These are phyloP conservation scores for Penstemon newberryi DNA, from an alignment of 257 asterid species.

Conservation along the genomic window DNA sequence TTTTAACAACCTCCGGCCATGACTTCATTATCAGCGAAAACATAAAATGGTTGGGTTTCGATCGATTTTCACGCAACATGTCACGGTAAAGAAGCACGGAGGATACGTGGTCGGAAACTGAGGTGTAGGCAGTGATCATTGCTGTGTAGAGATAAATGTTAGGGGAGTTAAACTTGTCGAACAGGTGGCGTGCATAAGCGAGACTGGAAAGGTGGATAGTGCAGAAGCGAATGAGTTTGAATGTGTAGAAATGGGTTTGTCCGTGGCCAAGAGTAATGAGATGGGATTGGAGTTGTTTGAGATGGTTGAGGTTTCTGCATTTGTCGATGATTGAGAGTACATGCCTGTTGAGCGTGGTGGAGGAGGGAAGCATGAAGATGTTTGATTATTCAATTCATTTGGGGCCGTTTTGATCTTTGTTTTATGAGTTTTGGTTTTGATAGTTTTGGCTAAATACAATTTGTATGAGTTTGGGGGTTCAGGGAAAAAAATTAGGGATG, in stretches of 20 bases:
- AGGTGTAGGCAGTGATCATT: slow-evolving; percentile 51
- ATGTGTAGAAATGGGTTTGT: slow-evolving; percentile 62
- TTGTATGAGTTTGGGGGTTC: too few species aligned
- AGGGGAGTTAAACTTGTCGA: slow-evolving; percentile 55
- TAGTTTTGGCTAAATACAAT: too few species aligned
- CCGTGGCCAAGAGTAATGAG: slow-evolving; percentile 66
- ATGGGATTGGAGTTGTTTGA: slow-evolving; percentile 71
- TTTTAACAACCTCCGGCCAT: slow-evolving; percentile 48
- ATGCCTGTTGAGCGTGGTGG: slow-evolving; percentile 46
- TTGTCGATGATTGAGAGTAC: slow-evolving; percentile 50
- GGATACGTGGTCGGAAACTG: slow-evolving; percentile 44
- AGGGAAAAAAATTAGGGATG: too few species aligned
- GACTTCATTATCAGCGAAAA: slow-evolving; percentile 58
- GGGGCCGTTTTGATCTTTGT: too few species aligned
- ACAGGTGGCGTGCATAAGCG: slow-evolving; percentile 63
- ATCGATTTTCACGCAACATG: slow-evolving; percentile 48
- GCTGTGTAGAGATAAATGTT: slow-evolving; percentile 64
- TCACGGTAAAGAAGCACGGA: slow-evolving; percentile 54
- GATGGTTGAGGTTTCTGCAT: slow-evolving; percentile 56
- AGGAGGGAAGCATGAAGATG: slow-evolving; percentile 36
- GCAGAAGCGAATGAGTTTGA: slow-evolving; percentile 83
- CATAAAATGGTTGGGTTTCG: slow-evolving; percentile 70
- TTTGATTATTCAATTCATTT: too few species aligned
- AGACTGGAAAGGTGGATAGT: slow-evolving; percentile 45
- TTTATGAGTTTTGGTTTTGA: too few species aligned